Conservation (phyloP, 768 basidiomycete species). For the Hygrocybe punicea region DNA sequence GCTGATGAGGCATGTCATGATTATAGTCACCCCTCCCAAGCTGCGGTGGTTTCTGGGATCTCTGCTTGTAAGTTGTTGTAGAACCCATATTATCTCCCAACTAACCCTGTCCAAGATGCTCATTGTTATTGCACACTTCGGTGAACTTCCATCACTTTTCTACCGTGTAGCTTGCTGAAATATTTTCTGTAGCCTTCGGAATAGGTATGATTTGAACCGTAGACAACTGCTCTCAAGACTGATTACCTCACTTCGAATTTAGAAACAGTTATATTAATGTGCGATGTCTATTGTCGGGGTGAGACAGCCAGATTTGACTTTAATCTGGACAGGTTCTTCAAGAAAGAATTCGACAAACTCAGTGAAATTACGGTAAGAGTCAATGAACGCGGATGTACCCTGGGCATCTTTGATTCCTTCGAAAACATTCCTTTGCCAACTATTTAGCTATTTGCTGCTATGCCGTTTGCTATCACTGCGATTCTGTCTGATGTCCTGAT, state of each 20-base stretch:
- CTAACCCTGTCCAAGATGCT: not conserved
- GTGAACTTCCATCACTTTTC: not conserved
- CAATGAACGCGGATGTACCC: not conserved
- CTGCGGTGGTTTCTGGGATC: not conserved
- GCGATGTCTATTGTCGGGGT: not conserved
- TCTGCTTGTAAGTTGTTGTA: not conserved
- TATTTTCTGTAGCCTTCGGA: constrained; percentile 2
- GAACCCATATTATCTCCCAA: not conserved
- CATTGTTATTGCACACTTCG: not conserved
- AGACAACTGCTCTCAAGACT: not conserved
- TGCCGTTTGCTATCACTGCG: constrained; percentile 10
- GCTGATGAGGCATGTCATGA: not conserved
- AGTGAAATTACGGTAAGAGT: constrained; percentile 8
- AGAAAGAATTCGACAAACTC: constrained; percentile 8
- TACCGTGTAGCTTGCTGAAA: not conserved
- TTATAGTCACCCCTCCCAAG: not conserved
- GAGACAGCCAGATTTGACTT: not conserved
- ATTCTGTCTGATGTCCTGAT: constrained; percentile 11
- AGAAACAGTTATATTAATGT: constrained; percentile 12
- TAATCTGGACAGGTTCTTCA: constrained; percentile 7
- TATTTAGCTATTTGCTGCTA: constrained; percentile 7
- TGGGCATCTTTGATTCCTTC: too few species aligned
- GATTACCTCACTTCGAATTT: not conserved
- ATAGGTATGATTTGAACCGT: not conserved
- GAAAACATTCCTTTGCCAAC: too few species aligned